phyloP scores from a whole-genome alignment of 1,284 basidiomycete genomes.

The Volvariella volvacea region DNA sequence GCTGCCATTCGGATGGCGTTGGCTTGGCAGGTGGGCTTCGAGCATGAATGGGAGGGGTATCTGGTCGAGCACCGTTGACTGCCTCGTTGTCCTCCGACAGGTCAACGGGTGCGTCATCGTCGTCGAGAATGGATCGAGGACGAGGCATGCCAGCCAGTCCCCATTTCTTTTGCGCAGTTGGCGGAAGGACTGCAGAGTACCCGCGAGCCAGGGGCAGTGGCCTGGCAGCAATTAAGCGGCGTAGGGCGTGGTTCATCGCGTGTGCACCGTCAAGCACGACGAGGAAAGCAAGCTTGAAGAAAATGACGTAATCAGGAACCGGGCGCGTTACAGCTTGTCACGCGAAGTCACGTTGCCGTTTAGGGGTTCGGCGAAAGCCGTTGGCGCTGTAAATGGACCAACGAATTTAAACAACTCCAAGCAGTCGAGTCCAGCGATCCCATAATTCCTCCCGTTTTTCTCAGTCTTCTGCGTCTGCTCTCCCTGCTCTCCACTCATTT shows the following conservation, averaged over 20 bases:
- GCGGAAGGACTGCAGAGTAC: not conserved
- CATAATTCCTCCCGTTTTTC: constrained; percentile 3
- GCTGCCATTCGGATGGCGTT: constrained; percentile 46
- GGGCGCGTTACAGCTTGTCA: no score
- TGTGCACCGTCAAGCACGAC: no score
- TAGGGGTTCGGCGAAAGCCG: constrained; percentile 18
- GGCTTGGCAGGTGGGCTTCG: constrained; percentile 32
- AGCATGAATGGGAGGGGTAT: constrained; percentile 32
- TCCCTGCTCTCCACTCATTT: constrained; percentile 12
- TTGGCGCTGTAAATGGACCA: constrained; percentile 9
- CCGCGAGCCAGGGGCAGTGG: not conserved
- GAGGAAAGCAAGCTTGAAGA: no score
- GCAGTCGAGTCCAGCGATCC: not conserved
- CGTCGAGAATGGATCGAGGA: constrained; percentile 48
- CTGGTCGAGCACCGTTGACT: constrained; percentile 32
- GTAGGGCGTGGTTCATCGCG: no score
- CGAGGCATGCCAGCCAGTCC: constrained; percentile 36
- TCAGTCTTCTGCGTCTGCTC: constrained; percentile 14
- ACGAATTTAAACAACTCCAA: not conserved
- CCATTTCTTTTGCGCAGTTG: constrained; percentile 33
- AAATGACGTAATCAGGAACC: no score
- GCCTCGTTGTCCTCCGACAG: constrained; percentile 47
- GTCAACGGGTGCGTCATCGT: constrained; percentile 38
- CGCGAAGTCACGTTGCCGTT: no score
- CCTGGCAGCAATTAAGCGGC: not conserved